Percentiles rank a stretch among this genome's conserved stretches.
phyloP scores from a whole-genome alignment of 257 asterid species.

The Nicotiana sylvestris region DNA sequence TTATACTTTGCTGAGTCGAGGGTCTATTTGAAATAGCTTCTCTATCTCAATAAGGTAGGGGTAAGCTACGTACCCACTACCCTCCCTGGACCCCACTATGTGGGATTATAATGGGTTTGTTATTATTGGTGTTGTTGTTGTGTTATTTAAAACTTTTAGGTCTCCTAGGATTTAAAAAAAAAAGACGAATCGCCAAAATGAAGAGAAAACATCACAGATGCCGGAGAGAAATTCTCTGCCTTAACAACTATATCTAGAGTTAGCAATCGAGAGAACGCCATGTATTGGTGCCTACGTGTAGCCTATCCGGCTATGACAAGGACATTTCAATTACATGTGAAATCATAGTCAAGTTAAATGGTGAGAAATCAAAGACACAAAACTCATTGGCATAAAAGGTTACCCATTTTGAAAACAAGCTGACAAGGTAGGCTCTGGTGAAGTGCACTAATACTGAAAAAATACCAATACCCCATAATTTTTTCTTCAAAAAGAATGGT shows the following conservation, averaged over 20 bases:
- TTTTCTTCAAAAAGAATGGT: neutral
- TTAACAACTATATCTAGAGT: neutral
- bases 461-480: neutral
- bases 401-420: neutral
- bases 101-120: too few relatives aligned
- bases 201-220: neutral
- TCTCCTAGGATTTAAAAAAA: neutral
- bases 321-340: neutral
- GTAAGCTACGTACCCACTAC: too few relatives aligned
- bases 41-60: too few relatives aligned
- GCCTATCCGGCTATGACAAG: neutral
- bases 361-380: neutral
- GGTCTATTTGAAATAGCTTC: too few relatives aligned
- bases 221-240: neutral
- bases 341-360: neutral
- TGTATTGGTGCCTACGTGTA: neutral
- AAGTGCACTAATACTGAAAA: neutral
- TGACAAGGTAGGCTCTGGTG: neutral
- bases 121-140: neutral
- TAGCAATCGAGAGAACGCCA: neutral
- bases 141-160: neutral
- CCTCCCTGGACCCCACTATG: too few relatives aligned
- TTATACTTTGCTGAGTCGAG: too few relatives aligned
- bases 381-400: constrained; percentile 3
- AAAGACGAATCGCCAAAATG: neutral